Base-by-base conservation (phyloP, 441 rosid species). In the Hura crepitans region DNA sequence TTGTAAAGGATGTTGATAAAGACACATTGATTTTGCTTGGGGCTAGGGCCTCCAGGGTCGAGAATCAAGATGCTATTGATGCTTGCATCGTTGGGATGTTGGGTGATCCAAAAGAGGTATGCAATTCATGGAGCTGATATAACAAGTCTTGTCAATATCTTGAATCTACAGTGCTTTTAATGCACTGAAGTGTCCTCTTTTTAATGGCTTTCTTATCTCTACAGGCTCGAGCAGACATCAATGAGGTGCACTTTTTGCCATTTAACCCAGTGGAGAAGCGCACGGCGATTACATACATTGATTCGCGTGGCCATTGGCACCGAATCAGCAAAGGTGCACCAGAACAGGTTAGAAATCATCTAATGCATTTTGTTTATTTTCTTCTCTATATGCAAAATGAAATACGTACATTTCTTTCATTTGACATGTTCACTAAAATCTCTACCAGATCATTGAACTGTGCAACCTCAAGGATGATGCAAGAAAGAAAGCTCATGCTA, bases 1-100 rank as follows among this genome's bases (percentile, higher is more conserved):
- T 91, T 61, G 66, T 65, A 20, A 78, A 35, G 2, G 83, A 77
- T 78, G 42, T 81, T 49, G 89, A 91, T 73, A 75, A 68, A 59
- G 91, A 86, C 30, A 45, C 69, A 10, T 76, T 94, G 59, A 28
- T 92, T 51, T 62, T 94, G 71, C 63, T 77, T 65, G 96, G 95
- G 31, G 97, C 97, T 27, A 87, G 87, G 80, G 99, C 99, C 54
- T 89, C 99, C 31, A 85, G 97, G 78, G 81, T 83, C 60, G 97
- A 94, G 82, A 94, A 94, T 79, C 96, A 94, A 69, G 99, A 94
- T 73, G 97, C 97, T 28, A 92, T 92, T 63, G 97, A 92, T 70
- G 89, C 94, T 50, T 92, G 90, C 62, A 92, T 94, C 50, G 97
- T 90, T 22, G 90, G 91, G 37, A 92, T 94, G 99, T 75, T 92